phyloP scores from a whole-genome alignment of 2,329 filamentous ascomycete species.

The Epicoccum nigrum region DNA sequence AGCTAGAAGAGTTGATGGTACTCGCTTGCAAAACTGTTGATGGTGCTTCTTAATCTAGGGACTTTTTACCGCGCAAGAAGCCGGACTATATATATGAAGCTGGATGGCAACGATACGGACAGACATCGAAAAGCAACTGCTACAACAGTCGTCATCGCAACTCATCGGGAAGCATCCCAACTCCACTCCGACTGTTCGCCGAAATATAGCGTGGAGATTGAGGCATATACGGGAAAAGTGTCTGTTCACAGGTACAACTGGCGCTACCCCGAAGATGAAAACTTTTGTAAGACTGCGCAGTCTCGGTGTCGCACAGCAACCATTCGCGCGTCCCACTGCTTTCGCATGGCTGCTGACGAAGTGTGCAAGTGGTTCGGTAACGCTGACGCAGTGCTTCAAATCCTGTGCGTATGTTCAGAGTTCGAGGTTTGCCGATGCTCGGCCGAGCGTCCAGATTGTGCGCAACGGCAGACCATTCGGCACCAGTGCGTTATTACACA shows the following conservation, averaged over 20 bases:
- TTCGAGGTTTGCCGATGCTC: too few species aligned
- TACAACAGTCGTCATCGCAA: background rate
- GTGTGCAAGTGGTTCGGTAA: background rate
- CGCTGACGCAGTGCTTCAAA: background rate
- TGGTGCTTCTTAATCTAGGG: background rate
- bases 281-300: background rate
- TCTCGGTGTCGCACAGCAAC: too few species aligned
- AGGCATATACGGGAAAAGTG: too few species aligned
- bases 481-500: background rate
- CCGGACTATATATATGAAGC: background rate
- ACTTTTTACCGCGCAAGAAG: background rate
- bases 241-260: background rate
- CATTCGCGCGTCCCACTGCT: background rate
- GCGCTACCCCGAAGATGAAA: background rate
- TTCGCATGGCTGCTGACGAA: background rate
- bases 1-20: too few species aligned
- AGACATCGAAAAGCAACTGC: background rate
- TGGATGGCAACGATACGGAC: background rate
- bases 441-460: constrained; percentile 4
- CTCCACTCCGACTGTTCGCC: constrained; percentile 7
- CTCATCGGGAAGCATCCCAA: background rate
- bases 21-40: too few species aligned
- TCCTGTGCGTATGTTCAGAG: too few species aligned
- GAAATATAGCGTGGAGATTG: constrained; percentile 10
- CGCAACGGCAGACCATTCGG: too few species aligned